Percentiles rank a stretch among this genome's conserved stretches.
Evolutionary conservation across 106 monocot genomes (phyloP).

Genomic region (Dendrobium catenatum): DNA sequence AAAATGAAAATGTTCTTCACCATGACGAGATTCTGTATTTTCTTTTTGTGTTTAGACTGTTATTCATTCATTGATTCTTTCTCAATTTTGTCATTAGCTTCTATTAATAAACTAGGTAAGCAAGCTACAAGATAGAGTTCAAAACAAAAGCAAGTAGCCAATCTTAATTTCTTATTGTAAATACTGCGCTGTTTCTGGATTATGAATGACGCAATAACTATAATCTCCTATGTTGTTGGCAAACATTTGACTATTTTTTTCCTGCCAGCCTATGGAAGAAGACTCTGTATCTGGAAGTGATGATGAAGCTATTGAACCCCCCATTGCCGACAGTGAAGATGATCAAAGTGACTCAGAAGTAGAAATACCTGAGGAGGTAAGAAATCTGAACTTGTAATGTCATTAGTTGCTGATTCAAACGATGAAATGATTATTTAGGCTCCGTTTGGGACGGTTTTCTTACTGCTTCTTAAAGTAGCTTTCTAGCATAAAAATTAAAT

Average conservation of each 20-base stretch:
- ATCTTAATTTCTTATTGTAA: not conserved
- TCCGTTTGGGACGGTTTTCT: too few species aligned
- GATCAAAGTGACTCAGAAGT: slow-evolving; percentile 47
- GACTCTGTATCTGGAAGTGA: slow-evolving; percentile 54
- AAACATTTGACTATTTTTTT: not conserved
- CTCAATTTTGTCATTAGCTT: too few species aligned
- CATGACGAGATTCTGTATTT: too few species aligned
- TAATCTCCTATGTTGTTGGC: not conserved
- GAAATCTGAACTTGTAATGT: not conserved
- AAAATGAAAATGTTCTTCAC: too few species aligned
- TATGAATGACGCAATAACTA: not conserved
- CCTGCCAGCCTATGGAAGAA: slow-evolving; percentile 39
- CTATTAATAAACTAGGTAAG: too few species aligned
- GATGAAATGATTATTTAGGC: not conserved
- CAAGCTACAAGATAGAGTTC: too few species aligned
- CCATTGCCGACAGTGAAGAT: slow-evolving; percentile 43
- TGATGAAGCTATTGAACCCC: slow-evolving; percentile 43
- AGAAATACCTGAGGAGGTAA: slow-evolving; percentile 52
- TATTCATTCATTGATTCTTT: too few species aligned
- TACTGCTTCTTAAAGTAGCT: too few species aligned
- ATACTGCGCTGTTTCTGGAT: not conserved
- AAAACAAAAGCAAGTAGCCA: too few species aligned
- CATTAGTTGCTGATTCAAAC: not conserved
- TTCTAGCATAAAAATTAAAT: too few species aligned
- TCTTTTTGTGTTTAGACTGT: too few species aligned